A percentile compares a stretch with the other conserved stretches of the same genome.
These are phyloP conservation scores for Daedalea quercina DNA, from an alignment of 768 basidiomycete genomes.

Conservation along the genomic window DNA sequence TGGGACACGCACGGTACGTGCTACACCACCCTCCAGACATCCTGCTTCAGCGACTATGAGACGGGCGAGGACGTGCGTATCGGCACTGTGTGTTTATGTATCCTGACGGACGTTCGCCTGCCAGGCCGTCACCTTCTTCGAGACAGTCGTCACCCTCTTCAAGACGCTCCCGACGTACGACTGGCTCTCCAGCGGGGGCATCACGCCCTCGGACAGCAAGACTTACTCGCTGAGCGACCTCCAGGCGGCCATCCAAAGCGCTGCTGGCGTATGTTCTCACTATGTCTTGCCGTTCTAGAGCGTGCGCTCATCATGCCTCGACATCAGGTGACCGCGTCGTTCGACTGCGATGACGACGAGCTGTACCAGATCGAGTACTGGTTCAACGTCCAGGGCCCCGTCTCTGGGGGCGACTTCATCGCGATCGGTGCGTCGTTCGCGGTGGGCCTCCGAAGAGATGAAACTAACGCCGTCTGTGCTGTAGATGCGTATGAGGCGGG, in stretches of 20 bases:
- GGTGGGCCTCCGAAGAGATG: neutral
- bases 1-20: slow-evolving; percentile 65
- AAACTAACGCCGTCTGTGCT: slow-evolving; percentile 1
- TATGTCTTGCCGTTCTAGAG: neutral
- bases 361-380: slow-evolving; percentile 46
- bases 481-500: slow-evolving; percentile 45
- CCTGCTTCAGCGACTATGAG: slow-evolving; percentile 52
- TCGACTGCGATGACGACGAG: slow-evolving; percentile 33
- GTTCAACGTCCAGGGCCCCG: slow-evolving; percentile 58
- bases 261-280: slow-evolving; percentile 37
- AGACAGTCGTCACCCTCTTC: slow-evolving; percentile 53
- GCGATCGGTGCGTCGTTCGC: slow-evolving; percentile 43
- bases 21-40: slow-evolving; percentile 49
- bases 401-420: slow-evolving; percentile 58
- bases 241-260: slow-evolving; percentile 45
- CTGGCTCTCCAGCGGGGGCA: slow-evolving; percentile 66
- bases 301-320: neutral
- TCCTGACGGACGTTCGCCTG: neutral
- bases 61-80: slow-evolving; percentile 52
- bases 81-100: neutral
- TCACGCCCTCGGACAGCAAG: slow-evolving; percentile 52
- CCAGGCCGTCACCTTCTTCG: slow-evolving; percentile 64
- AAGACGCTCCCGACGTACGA: slow-evolving; percentile 68
- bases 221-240: slow-evolving; percentile 55
- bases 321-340: slow-evolving; percentile 36